Evolutionary conservation across 148 eudicot genomes (phyloP).

Genomic region (Heliosperma pusillum): DNA sequence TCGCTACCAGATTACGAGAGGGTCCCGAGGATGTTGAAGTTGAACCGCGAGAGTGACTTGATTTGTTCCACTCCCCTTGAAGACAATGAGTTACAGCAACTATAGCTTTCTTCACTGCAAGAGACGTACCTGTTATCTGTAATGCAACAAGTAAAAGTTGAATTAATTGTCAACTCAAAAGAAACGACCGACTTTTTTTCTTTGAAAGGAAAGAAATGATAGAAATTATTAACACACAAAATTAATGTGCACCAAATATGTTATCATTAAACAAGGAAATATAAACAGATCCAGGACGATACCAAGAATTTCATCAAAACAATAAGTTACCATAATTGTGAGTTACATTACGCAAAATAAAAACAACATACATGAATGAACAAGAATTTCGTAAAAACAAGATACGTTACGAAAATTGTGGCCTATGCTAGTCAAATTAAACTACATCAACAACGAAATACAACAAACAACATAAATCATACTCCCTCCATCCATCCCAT

Average conservation of each 20-base stretch:
- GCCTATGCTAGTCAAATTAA: background rate
- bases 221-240: background rate
- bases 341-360: too few relatives aligned
- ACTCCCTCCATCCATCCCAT: too few relatives aligned
- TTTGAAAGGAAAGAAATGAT: background rate
- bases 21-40: background rate
- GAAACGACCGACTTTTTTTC: background rate
- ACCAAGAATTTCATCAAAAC: too few relatives aligned
- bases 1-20: background rate
- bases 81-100: slow-evolving; percentile 20
- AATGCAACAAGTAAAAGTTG: background rate
- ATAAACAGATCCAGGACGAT: too few relatives aligned
- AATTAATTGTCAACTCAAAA: background rate
- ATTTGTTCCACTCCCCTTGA: slow-evolving; percentile 12
- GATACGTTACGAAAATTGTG: background rate
- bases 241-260: background rate
- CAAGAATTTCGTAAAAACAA: background rate
- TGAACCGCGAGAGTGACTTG: background rate
- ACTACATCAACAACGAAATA: background rate
- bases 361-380: too few relatives aligned
- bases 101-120: slow-evolving; percentile 22
- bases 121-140: slow-evolving; percentile 22
- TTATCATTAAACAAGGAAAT: background rate
- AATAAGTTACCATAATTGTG: too few relatives aligned
- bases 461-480: too few relatives aligned